Evolutionary conservation across 2,329 filamentous ascomycete species (phyloP), one percentile per base, ranked within the genome.

Genomic region (Xylariaceae sp.): DNA sequence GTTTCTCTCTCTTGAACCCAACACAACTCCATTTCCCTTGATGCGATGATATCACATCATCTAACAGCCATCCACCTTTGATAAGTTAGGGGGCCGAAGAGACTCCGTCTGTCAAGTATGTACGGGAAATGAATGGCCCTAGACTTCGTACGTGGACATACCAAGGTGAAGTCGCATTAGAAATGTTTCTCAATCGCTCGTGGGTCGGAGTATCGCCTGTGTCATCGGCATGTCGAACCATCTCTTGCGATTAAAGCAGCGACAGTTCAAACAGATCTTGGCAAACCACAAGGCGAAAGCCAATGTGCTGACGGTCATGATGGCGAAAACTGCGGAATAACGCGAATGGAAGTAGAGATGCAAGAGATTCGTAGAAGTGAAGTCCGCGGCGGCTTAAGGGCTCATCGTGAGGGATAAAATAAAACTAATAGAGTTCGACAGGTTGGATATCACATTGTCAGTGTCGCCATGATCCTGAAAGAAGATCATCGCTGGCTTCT

Each of bases 401-500:
- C 66, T 66, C 68, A 68, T 68, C 61, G 57, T 64, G 61, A 66
- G 64, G 58, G 64, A 65, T 57, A 47, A 52, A 59, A 62, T 45
- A 59, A 59, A 49, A 63, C 62, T 55, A 62, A 55, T 55, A 35
- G 54, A 49, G 23, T 35, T 58, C 57, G 55, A 61, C 47, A 61
- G 62, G 55, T 60, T 62, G 47, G 60, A 56, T 55, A 57, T 62
- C 53, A 58, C 56, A 50, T 51, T 56, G 52, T 51, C 37, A 23
- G 55, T 50, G 53, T 60, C 62, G 57, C 50, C 53, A 53, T 34
- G 61, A 58, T 44, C 44, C 9, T 61, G 53, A 56, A 42, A 13
- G 54, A 57, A 62, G 63, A 73, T 78, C 72, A 77, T 75, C 76
- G 80, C 73, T 79, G 77, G 68, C 78, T 82, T 67, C 77, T 76